A percentile compares a stretch with the other conserved stretches of the same genome.
phyloP scores from a whole-genome alignment of 148 eudicot genomes.

The Hydrangea macrophylla region DNA sequence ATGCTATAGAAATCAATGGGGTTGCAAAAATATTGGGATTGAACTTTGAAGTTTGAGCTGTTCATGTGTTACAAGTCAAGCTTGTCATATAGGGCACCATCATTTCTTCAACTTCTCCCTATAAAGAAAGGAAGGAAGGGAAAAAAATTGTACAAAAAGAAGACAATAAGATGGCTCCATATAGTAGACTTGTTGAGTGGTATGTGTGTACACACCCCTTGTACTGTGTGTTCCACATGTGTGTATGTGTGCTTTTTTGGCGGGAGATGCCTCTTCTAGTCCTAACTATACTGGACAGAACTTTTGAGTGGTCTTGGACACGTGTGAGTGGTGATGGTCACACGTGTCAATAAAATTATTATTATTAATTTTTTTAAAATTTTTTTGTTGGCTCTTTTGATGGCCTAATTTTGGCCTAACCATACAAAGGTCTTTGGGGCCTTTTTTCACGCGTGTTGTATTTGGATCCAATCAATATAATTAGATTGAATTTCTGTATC shows the following conservation, averaged over 20 bases:
- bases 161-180: conserved; percentile 8
- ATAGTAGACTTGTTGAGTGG: conserved; percentile 4
- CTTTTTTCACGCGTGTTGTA: conserved; percentile 24
- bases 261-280: conserved; percentile 20
- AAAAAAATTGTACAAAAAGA: too few relatives aligned
- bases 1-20: conserved; percentile 26
- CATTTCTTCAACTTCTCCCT: conserved; percentile 8
- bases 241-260: conserved; percentile 39
- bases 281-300: conserved; percentile 21
- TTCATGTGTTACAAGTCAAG: conserved; percentile 20
- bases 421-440: conserved; percentile 59
- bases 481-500: too few relatives aligned
- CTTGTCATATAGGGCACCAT: conserved; percentile 15
- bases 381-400: not conserved
- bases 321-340: conserved; percentile 21
- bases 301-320: conserved; percentile 17
- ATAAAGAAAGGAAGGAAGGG: not conserved
- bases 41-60: conserved; percentile 31
- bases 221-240: conserved; percentile 17
- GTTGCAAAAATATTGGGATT: conserved; percentile 18
- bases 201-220: conserved; percentile 9
- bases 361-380: too few relatives aligned
- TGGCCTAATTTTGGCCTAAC: conserved; percentile 37
- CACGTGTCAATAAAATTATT: conserved; percentile 26
- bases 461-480: conserved; percentile 16